A percentile compares a stretch with the other conserved stretches of the same genome.
phyloP scores from a whole-genome alignment of 192 early-diverging fungal species.

The Backusella westeae region DNA sequence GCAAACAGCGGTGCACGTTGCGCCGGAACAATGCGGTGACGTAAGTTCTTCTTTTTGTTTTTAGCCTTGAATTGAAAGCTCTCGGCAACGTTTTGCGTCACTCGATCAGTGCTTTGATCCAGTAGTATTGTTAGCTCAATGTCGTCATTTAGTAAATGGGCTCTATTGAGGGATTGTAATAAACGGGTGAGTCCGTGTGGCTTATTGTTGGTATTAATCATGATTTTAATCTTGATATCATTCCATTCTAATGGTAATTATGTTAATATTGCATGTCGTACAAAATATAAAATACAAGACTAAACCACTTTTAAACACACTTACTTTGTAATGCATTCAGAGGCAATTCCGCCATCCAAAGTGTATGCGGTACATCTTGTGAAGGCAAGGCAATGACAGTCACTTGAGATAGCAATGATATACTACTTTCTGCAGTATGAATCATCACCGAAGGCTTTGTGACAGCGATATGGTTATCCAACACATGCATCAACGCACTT shows the following conservation, averaged over 20 bases:
- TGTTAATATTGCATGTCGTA: background rate
- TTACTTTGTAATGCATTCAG: conserved; percentile 45
- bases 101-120: conserved; percentile 47
- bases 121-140: conserved; percentile 50
- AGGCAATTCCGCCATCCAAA: conserved; percentile 47
- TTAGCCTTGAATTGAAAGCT: conserved; percentile 47
- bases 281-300: background rate
- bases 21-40: conserved; percentile 47
- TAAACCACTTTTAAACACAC: background rate
- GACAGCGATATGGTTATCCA: conserved; percentile 19
- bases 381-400: conserved; percentile 40
- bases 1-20: conserved; percentile 51
- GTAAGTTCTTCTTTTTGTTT: conserved; percentile 39
- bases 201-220: conserved; percentile 47
- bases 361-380: conserved; percentile 40
- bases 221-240: conserved; percentile 41
- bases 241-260: conserved; percentile 42
- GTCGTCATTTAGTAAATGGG: conserved; percentile 51
- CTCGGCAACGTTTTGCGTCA: conserved; percentile 44
- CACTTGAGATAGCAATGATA: conserved; percentile 19
- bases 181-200: conserved; percentile 48
- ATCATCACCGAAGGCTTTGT: conserved; percentile 39
- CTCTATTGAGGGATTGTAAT: conserved; percentile 40
- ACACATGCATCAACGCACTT: background rate
- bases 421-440: conserved; percentile 23